phyloP scores from a whole-genome alignment of 1,284 basidiomycete species.

The Puccinia triticina region DNA sequence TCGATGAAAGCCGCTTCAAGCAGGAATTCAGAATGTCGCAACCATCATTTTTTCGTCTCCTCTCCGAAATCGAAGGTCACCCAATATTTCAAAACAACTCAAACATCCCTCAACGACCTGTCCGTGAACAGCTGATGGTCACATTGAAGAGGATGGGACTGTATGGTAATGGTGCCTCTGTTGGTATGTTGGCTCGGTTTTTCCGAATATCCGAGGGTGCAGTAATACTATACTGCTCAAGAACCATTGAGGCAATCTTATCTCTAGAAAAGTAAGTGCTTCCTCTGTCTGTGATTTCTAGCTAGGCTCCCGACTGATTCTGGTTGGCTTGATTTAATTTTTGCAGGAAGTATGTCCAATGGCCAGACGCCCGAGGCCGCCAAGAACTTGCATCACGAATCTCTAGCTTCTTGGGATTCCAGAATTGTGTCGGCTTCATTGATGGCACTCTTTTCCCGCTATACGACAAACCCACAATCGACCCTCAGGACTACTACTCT shows the following conservation, averaged over 20 bases:
- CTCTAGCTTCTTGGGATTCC: too few relatives aligned
- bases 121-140: too few relatives aligned
- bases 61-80: background rate
- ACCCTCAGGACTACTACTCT: constrained; percentile 10
- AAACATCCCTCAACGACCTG: too few relatives aligned
- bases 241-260: background rate
- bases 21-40: background rate
- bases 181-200: background rate
- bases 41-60: background rate
- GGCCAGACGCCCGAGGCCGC: too few relatives aligned
- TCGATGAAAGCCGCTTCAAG: background rate
- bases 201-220: background rate
- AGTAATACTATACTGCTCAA: constrained; percentile 9
- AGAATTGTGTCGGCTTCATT: too few relatives aligned
- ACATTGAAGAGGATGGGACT: too few relatives aligned
- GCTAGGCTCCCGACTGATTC: background rate
- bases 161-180: too few relatives aligned
- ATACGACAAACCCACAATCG: background rate
- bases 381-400: too few relatives aligned
- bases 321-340: too few relatives aligned
- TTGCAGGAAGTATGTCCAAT: too few relatives aligned
- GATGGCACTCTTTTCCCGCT: constrained; percentile 6
- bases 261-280: background rate
- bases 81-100: too few relatives aligned
- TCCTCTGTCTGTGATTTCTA: background rate